Evolutionary conservation across 2,329 filamentous ascomycete species (phyloP).

Genomic region (Thielaviopsis populi): DNA sequence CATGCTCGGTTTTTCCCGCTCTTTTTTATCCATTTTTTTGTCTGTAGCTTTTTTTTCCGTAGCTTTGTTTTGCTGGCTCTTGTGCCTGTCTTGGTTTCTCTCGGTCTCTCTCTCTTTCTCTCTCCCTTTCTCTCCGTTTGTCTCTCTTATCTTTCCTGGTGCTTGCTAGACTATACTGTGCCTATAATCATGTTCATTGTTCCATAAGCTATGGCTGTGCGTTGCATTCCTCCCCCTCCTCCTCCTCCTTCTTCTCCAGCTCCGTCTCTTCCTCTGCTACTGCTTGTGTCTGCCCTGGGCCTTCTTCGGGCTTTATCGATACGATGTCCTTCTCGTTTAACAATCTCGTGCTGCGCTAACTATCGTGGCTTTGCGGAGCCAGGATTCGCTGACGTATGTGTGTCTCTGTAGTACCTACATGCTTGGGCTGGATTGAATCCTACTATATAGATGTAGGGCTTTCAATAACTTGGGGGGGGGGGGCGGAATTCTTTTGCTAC

Average conservation of each 20-base stretch:
- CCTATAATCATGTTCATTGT: too few relatives aligned
- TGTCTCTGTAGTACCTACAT: not conserved
- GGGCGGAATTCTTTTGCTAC: not conserved
- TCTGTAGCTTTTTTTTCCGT: not conserved
- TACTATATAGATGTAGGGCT: not conserved
- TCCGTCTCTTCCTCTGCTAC: not conserved
- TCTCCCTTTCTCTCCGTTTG: not conserved
- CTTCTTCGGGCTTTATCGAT: too few relatives aligned
- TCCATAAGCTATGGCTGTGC: not conserved
- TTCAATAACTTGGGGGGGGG: not conserved
- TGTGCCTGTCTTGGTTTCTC: not conserved
- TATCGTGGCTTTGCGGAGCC: not conserved
- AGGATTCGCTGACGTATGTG: not conserved
- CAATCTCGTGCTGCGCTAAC: not conserved
- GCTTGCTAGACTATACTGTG: too few relatives aligned
- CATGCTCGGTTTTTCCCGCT: slow-evolving; percentile 2
- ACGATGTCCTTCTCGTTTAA: not conserved
- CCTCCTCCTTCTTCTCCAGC: not conserved
- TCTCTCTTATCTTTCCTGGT: not conserved
- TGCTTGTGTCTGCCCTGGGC: not conserved
- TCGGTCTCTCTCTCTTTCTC: not conserved
- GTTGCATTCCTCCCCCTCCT: not conserved
- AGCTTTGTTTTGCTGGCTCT: not conserved
- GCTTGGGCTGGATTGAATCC: not conserved
- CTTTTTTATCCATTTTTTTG: not conserved